Evolutionary conservation across 208 protist genomes (phyloP).

Genomic region (Trypanosoma vivax): DNA sequence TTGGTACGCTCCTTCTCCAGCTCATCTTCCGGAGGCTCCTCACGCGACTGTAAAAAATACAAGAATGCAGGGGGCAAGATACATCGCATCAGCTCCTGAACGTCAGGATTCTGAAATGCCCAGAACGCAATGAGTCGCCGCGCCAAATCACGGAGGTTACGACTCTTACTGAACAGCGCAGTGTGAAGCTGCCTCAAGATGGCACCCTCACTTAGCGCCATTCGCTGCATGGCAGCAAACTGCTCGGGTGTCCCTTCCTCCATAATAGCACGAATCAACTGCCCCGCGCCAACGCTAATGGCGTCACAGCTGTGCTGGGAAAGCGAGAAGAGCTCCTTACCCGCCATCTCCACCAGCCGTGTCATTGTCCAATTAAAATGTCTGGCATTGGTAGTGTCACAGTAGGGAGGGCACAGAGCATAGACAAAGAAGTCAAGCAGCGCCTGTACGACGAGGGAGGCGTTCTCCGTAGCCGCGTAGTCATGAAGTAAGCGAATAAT

Average conservation of each 20-base stretch:
- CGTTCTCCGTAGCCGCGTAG: conserved; percentile 62
- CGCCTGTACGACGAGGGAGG: conserved; percentile 71
- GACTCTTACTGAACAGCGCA: conserved; percentile 62
- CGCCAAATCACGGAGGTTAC: conserved; percentile 68
- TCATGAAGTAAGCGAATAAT: conserved; percentile 67
- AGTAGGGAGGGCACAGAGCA: conserved; percentile 86
- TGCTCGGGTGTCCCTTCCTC: conserved; percentile 86
- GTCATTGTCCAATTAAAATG: conserved; percentile 65
- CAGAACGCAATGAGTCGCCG: conserved; percentile 82
- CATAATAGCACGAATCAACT: conserved; percentile 85
- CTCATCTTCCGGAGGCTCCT: conserved; percentile 48
- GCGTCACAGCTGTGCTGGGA: conserved; percentile 72
- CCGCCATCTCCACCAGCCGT: conserved; percentile 57
- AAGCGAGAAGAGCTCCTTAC: conserved; percentile 68
- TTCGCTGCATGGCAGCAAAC: conserved; percentile 75
- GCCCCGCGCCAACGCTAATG: conserved; percentile 80
- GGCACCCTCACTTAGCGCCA: conserved; percentile 78
- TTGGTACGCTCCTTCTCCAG: conserved; percentile 41
- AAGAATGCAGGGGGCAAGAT: conserved; percentile 86
- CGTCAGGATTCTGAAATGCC: conserved; percentile 64
- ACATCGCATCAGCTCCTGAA: conserved; percentile 81
- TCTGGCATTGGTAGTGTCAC: conserved; percentile 68
- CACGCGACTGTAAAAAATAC: conserved; percentile 71
- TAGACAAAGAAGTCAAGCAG: conserved; percentile 89
- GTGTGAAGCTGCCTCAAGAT: conserved; percentile 84